These are phyloP conservation scores for Puccinia triticina DNA, from an alignment of 1,284 basidiomycete genomes.

Conservation along the genomic window DNA sequence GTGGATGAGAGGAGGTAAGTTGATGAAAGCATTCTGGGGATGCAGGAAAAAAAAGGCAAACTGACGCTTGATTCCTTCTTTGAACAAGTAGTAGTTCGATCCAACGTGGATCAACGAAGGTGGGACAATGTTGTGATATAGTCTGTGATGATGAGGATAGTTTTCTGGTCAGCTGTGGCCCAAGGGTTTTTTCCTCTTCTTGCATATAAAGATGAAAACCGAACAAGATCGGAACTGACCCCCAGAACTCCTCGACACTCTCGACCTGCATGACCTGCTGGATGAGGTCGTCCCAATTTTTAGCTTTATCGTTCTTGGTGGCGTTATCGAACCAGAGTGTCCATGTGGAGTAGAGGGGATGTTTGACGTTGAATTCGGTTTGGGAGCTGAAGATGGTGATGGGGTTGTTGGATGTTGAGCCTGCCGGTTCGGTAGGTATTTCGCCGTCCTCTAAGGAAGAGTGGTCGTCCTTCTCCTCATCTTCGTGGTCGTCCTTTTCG, in stretches of 20 bases:
- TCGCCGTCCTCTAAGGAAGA: conserved; percentile 54
- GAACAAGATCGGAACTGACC: conserved; percentile 64
- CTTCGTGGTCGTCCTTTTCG: conserved; percentile 36
- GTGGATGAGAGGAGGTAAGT: conserved; percentile 6
- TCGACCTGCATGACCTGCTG: conserved; percentile 90
- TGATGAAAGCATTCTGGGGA: background rate
- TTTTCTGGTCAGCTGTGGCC: background rate
- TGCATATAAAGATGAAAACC: too few species aligned
- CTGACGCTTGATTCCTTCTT: conserved; percentile 63
- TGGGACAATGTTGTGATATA: conserved; percentile 97
- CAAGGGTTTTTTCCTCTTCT: too few species aligned
- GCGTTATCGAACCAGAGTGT: conserved; percentile 97
- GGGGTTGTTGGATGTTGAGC: conserved; percentile 73
- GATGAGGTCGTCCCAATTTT: conserved; percentile 96
- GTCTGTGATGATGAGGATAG: conserved; percentile 62
- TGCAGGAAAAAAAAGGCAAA: background rate
- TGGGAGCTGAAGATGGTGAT: conserved; percentile 88
- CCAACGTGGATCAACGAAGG: conserved; percentile 92
- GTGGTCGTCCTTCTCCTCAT: conserved; percentile 51
- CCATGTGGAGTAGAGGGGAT: conserved; percentile 90
- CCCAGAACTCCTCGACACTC: conserved; percentile 97
- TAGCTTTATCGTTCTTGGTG: conserved; percentile 65
- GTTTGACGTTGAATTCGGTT: conserved; percentile 90
- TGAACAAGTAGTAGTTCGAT: conserved; percentile 99
- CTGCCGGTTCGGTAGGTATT: conserved; percentile 57